These are phyloP conservation scores for Blumeria hordei DNA, from an alignment of 2,329 filamentous ascomycete genomes.

Conservation along the genomic window DNA sequence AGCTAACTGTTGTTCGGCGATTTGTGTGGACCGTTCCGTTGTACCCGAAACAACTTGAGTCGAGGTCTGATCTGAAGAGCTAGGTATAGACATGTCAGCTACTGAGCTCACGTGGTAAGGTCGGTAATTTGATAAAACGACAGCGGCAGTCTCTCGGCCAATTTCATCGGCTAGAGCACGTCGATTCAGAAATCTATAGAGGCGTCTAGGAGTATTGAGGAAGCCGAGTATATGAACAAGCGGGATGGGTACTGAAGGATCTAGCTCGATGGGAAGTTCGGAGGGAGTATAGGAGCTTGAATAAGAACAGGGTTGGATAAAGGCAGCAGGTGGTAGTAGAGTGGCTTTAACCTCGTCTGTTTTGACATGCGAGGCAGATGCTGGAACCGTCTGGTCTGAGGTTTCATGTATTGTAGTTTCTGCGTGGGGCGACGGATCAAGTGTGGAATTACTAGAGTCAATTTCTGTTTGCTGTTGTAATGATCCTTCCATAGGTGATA, in stretches of 20 bases:
- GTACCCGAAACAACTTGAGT: not conserved
- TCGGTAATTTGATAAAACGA: slow-evolving; percentile 39
- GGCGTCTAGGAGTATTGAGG: slow-evolving; percentile 62
- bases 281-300: slow-evolving; percentile 35
- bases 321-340: slow-evolving; percentile 26
- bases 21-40: not conserved
- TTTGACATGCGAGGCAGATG: no score
- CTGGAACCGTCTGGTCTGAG: not conserved
- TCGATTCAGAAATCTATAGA: slow-evolving; percentile 71
- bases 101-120: slow-evolving; percentile 16
- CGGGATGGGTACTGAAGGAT: slow-evolving; percentile 45
- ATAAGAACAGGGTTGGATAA: slow-evolving; percentile 38
- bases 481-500: slow-evolving; percentile 12
- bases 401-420: not conserved
- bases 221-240: slow-evolving; percentile 88
- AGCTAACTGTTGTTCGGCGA: slow-evolving; percentile 33
- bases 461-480: slow-evolving; percentile 3
- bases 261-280: slow-evolving; percentile 43
- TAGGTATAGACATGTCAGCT: not conserved
- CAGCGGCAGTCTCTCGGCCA: slow-evolving; percentile 66
- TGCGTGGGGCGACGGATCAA: not conserved
- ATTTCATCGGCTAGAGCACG: slow-evolving; percentile 68
- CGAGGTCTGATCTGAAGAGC: not conserved
- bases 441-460: slow-evolving; percentile 6
- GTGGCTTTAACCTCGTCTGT: not conserved